These are phyloP conservation scores for Ustilago loliicola DNA, from an alignment of 1,284 basidiomycete genomes.

Conservation along the genomic window DNA sequence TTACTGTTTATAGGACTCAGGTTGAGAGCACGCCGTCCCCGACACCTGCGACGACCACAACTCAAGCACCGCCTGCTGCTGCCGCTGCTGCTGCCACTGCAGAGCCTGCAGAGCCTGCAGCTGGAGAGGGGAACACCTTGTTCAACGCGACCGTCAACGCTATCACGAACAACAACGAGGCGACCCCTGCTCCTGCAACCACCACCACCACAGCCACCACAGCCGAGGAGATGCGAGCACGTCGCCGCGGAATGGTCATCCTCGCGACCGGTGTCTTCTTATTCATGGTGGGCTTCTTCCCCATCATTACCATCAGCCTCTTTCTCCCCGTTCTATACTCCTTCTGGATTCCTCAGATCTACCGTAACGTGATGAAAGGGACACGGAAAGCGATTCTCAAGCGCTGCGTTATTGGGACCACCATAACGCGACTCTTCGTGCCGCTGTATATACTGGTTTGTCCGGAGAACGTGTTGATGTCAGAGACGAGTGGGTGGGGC, in stretches of 20 bases:
- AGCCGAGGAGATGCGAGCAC: slow-evolving; percentile 21
- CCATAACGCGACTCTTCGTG: slow-evolving; percentile 78
- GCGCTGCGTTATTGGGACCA: slow-evolving; percentile 84
- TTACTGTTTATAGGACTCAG: slow-evolving; percentile 47
- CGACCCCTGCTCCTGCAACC: background rate
- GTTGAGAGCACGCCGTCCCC: slow-evolving; percentile 23
- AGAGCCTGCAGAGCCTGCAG: background rate
- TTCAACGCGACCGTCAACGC: slow-evolving; percentile 11
- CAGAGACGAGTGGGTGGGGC: slow-evolving; percentile 80
- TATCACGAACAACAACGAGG: slow-evolving; percentile 6
- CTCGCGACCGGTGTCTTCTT: slow-evolving; percentile 25
- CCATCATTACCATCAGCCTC: slow-evolving; percentile 62
- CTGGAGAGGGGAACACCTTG: background rate
- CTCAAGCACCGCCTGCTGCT: slow-evolving; percentile 6
- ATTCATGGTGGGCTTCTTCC: slow-evolving; percentile 38
- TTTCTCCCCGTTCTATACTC: slow-evolving; percentile 81
- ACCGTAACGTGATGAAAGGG: slow-evolving; percentile 80
- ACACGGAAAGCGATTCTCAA: slow-evolving; percentile 78
- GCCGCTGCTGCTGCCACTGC: background rate
- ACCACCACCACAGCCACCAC: background rate
- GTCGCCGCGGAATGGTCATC: slow-evolving; percentile 23
- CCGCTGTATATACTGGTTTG: slow-evolving; percentile 84
- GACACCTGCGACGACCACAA: background rate
- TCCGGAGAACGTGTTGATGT: slow-evolving; percentile 85
- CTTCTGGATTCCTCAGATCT: slow-evolving; percentile 86